phyloP scores from a whole-genome alignment of 805 yeast genomes.

The Kuraishia floccosa region DNA sequence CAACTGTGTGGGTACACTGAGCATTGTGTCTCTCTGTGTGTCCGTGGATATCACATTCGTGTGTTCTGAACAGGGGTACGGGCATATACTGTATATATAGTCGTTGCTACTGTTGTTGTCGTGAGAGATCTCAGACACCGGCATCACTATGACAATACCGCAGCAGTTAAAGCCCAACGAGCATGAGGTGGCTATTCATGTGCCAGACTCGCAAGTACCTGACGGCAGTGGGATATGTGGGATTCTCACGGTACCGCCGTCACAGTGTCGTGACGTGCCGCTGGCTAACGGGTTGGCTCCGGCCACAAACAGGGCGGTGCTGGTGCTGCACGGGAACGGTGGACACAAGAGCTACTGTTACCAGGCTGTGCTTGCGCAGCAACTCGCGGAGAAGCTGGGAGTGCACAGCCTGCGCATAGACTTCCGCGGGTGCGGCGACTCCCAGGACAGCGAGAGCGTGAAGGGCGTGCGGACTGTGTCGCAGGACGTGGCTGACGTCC shows the following conservation, averaged over 20 bases:
- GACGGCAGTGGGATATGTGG: no score
- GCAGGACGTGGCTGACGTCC: conserved; percentile 64
- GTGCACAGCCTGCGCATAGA: conserved; percentile 66
- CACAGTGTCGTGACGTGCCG: conserved; percentile 3
- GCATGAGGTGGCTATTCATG: no score
- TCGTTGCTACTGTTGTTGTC: no score
- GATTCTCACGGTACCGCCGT: conserved; percentile 5
- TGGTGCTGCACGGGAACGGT: conserved; percentile 75
- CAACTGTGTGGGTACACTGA: no score
- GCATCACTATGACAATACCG: no score
- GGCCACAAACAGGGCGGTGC: conserved; percentile 37
- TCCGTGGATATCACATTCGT: no score
- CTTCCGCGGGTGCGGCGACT: conserved; percentile 77
- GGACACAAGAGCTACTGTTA: conserved; percentile 79
- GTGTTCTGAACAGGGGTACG: no score
- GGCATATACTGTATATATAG: no score
- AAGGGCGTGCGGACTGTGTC: conserved; percentile 29
- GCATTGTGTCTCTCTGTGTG: no score
- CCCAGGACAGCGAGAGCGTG: conserved; percentile 34
- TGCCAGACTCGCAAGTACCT: no score
- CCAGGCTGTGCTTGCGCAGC: conserved; percentile 50
- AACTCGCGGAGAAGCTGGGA: conserved; percentile 48
- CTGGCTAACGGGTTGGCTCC: conserved; percentile 12
- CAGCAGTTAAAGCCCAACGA: no score
- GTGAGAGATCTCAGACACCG: no score